Evolutionary conservation across 768 basidiomycete species (phyloP).

Genomic region (Tephrocybe sp.): DNA sequence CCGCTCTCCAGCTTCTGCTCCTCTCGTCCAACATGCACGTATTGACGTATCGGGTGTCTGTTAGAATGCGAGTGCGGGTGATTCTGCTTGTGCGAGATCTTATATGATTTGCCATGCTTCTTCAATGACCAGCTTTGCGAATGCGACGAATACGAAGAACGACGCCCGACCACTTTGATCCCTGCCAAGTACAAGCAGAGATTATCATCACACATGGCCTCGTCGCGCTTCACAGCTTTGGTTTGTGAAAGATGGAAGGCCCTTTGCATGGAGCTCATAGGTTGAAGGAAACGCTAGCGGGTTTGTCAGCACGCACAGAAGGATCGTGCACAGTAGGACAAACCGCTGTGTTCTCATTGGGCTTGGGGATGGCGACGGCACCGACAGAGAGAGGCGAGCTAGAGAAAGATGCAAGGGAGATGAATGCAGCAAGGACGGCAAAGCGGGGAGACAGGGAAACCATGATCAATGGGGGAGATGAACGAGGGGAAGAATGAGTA

Average conservation of each 20-base stretch:
- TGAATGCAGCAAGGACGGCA: slow-evolving; percentile 43
- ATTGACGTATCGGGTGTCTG: slow-evolving; percentile 1
- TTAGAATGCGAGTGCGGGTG: slow-evolving; percentile 1
- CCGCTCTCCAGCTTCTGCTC: slow-evolving; percentile 31
- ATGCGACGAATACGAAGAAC: neutral
- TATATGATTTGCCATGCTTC: slow-evolving; percentile 25
- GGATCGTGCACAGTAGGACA: too few relatives aligned
- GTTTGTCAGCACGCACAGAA: neutral
- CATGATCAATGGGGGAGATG: slow-evolving; percentile 36
- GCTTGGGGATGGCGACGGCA: slow-evolving; percentile 37
- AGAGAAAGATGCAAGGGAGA: slow-evolving; percentile 43
- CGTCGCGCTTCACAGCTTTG: slow-evolving; percentile 9
- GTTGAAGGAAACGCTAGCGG: slow-evolving; percentile 4
- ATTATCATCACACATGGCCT: neutral
- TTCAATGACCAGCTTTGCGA: slow-evolving; percentile 19
- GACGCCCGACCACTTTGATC: neutral
- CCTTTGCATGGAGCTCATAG: neutral
- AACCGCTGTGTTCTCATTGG: slow-evolving; percentile 8
- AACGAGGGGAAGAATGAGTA: slow-evolving; percentile 13
- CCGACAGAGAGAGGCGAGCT: slow-evolving; percentile 33
- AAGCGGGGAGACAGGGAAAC: slow-evolving; percentile 48
- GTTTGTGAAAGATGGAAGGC: slow-evolving; percentile 5
- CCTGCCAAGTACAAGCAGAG: neutral
- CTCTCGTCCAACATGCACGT: neutral
- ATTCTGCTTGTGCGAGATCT: slow-evolving; percentile 17